Percentiles rank a stretch among this genome's conserved stretches.
These are phyloP conservation scores for Nicotiana undulata DNA, from an alignment of 257 asterid species.

Conservation along the genomic window DNA sequence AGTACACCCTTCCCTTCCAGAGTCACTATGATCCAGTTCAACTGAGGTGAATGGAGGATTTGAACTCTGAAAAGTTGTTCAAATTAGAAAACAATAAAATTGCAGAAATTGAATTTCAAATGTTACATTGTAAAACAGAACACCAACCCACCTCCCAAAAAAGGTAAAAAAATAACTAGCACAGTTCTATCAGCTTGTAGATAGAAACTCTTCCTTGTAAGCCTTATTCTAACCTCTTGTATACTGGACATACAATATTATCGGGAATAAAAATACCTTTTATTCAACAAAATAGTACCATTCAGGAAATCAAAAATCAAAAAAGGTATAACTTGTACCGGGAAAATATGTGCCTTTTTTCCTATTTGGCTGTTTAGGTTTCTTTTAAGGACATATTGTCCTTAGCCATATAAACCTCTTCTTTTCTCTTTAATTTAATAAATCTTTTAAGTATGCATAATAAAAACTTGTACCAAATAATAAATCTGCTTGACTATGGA, in stretches of 20 bases:
- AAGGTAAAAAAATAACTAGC: neutral
- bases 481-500: neutral
- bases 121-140: neutral
- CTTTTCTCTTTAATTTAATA: neutral
- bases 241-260: neutral
- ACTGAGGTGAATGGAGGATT: conserved; percentile 97
- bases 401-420: neutral
- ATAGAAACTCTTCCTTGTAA: neutral
- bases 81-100: conserved; percentile 20
- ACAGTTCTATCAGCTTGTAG: neutral
- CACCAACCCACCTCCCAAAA: neutral
- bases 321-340: neutral
- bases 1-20: conserved; percentile 99
- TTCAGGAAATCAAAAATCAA: neutral
- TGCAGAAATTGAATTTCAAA: neutral
- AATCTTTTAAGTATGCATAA: neutral
- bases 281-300: neutral
- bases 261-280: neutral
- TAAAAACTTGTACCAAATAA: neutral
- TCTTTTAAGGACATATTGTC: neutral
- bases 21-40: conserved; percentile 97
- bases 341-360: neutral
- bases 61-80: conserved; percentile 65
- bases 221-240: neutral
- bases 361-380: neutral